Conservation (phyloP, 1,284 basidiomycete genomes). For the Boletellus deceptivus region DNA sequence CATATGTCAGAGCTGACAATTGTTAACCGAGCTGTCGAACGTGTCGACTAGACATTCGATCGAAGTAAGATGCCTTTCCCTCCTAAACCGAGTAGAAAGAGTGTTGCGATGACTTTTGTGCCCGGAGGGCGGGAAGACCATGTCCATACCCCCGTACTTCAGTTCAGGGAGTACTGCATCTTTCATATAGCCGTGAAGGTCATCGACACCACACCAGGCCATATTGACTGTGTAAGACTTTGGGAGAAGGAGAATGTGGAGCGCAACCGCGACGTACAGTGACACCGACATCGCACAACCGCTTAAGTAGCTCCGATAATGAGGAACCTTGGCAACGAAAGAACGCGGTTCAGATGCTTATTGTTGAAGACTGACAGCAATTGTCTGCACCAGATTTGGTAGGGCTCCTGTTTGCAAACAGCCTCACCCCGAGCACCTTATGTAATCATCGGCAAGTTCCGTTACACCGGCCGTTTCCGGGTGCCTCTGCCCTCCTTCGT, state of each 20-base stretch:
- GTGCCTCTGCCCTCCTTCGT: neutral
- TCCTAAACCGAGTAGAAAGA: slow-evolving; percentile 37
- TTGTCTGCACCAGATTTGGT: slow-evolving; percentile 2
- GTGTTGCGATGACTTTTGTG: slow-evolving; percentile 40
- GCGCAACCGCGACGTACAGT: neutral
- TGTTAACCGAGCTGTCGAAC: slow-evolving; percentile 29
- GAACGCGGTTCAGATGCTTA: slow-evolving; percentile 18
- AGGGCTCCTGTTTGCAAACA: no score
- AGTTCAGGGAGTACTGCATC: slow-evolving; percentile 40
- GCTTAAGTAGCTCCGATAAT: slow-evolving; percentile 19
- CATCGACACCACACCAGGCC: slow-evolving; percentile 35
- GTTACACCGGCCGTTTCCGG: slow-evolving; percentile 22
- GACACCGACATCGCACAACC: slow-evolving; percentile 3
- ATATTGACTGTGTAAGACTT: slow-evolving; percentile 11
- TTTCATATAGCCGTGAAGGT: slow-evolving; percentile 38
- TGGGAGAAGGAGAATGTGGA: neutral
- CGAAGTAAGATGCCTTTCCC: slow-evolving; percentile 35
- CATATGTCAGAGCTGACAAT: slow-evolving; percentile 22
- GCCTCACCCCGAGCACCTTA: no score
- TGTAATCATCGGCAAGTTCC: slow-evolving; percentile 22
- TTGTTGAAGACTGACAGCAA: slow-evolving; percentile 9
- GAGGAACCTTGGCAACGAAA: slow-evolving; percentile 23
- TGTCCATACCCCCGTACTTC: slow-evolving; percentile 28
- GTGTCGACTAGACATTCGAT: slow-evolving; percentile 23
- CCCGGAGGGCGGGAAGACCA: slow-evolving; percentile 30